Evolutionary conservation across 441 rosid genomes (phyloP).

Genomic region (Populus hybrid): DNA sequence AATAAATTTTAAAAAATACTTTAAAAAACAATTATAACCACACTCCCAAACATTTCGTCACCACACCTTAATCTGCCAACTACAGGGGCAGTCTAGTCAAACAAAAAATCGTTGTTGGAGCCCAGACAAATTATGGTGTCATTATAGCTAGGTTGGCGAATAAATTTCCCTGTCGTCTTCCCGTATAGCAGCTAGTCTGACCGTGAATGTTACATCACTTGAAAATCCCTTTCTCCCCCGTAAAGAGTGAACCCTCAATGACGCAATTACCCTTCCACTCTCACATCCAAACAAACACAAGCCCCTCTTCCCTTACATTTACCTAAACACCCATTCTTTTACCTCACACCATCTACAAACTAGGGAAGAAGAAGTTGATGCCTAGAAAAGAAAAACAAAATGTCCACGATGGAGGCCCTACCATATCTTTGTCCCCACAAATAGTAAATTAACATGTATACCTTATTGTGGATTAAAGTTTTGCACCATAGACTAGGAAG

Average conservation of each 20-base stretch:
- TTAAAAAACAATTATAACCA: too few species aligned
- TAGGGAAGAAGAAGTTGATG: neutral
- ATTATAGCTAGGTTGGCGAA: constrained; percentile 36
- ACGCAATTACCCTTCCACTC: constrained; percentile 32
- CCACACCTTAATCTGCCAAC: neutral
- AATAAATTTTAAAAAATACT: too few species aligned
- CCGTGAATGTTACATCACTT: constrained; percentile 34
- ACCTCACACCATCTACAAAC: neutral
- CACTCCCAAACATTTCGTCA: neutral
- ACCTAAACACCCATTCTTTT: neutral
- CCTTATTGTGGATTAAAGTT: too few species aligned
- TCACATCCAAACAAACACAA: neutral
- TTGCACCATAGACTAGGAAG: too few species aligned
- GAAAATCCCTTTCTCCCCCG: constrained; percentile 44
- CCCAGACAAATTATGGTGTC: constrained; percentile 45
- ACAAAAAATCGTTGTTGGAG: constrained; percentile 8
- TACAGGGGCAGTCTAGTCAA: constrained; percentile 29
- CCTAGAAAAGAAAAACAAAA: neutral
- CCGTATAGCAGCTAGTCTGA: constrained; percentile 25
- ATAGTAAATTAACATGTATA: neutral
- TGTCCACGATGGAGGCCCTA: constrained; percentile 20
- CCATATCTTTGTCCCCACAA: constrained; percentile 43
- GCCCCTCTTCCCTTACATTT: too few species aligned
- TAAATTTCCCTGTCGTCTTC: constrained; percentile 44
- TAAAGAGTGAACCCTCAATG: constrained; percentile 1